Conservation (phyloP, 441 rosid species). For the Adansonia grandidieri region DNA sequence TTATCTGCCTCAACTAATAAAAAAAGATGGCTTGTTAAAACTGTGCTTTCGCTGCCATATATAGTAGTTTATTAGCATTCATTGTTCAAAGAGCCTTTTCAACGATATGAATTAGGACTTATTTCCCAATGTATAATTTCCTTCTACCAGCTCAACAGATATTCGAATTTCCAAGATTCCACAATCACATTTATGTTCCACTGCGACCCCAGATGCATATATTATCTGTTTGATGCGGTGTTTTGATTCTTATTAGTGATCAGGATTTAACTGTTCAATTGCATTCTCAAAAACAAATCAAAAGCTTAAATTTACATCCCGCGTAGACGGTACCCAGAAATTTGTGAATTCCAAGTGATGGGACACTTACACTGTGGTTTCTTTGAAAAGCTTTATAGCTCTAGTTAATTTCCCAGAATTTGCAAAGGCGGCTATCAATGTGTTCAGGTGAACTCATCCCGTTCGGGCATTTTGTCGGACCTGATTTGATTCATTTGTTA, state of each 20-base stretch:
- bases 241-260: conserved; percentile 38
- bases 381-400: conserved; percentile 53
- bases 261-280: conserved; percentile 41
- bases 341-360: conserved; percentile 75
- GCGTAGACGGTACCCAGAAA: conserved; percentile 63
- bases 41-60: conserved; percentile 16
- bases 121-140: not conserved
- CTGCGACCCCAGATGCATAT: too few species aligned
- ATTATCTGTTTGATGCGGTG: conserved; percentile 49
- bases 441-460: conserved; percentile 77
- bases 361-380: conserved; percentile 53
- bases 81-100: conserved; percentile 17
- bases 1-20: conserved; percentile 9
- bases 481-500: conserved; percentile 48
- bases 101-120: conserved; percentile 20
- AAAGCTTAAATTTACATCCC: conserved; percentile 60
- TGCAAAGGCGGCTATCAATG: conserved; percentile 71
- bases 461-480: conserved; percentile 61
- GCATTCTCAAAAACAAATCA: conserved; percentile 63
- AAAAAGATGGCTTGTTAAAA: conserved; percentile 27
- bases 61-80: conserved; percentile 28
- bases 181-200: too few species aligned
- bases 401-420: conserved; percentile 60
- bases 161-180: too few species aligned
- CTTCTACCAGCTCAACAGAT: too few species aligned